Base-by-base conservation (phyloP, 495 filamentous ascomycete genomes). In the Venustampulla echinocandica region DNA sequence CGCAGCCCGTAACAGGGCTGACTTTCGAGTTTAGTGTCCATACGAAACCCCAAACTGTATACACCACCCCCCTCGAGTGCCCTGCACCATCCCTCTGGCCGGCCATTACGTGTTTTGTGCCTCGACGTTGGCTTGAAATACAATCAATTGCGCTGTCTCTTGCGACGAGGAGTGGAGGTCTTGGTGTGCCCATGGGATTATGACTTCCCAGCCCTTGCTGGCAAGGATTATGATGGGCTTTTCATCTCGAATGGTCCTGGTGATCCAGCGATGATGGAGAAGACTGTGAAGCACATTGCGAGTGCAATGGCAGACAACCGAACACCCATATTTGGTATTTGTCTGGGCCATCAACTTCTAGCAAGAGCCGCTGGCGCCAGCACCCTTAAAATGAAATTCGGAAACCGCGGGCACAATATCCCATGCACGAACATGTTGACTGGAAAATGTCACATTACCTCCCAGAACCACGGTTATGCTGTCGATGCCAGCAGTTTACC, bases 211-310 rank as follows among this genome's bases (percentile, higher is more conserved):
- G 64, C 64, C 28, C 75, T 82, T 30, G 80, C 77, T 30, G 81
- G 81, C 38, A 77, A 85, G 49, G 77, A 90, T 46, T 96, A 94
- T 59, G 92, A 97, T 64, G 92, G 92, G 61, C 75, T 98, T 15
- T 98, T 98, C 65, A 84, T 98, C 50, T 95, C 89, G 37, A 98
- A 98, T 68, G 92, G 92, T 43, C 92, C 92, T 21, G 92, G 92
- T 67, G 92, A 98, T 61, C 92, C 92, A 25, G 81, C 93, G 4
- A 82, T 85, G 49, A 73, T 96, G 65, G 71, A 77, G 2, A 66
- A 66, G 14, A 93, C 92, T 13, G 80, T 89, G 47, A 71, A 80
- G 51, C 81, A 89, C 62, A 80, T 98, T 52, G 59, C 76, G 35
- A 70, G 74, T 40, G 82, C 85, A 7, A 67, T 97, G 49, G 62